These are phyloP conservation scores for Neurospora sp. DNA, from an alignment of 495 filamentous ascomycete genomes.

Conservation along the genomic window DNA sequence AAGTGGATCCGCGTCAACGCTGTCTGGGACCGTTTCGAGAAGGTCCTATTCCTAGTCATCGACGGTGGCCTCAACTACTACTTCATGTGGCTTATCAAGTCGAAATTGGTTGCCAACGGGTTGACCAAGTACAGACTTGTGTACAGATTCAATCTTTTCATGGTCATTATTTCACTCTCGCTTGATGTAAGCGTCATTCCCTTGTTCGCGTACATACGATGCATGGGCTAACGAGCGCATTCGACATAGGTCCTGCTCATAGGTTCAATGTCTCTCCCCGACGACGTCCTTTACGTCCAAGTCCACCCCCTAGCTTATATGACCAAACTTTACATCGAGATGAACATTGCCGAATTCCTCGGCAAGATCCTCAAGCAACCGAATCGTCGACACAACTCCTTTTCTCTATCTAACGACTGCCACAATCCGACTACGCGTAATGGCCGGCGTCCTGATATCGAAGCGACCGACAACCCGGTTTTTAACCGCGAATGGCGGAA, in stretches of 20 bases:
- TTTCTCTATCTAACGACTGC: background rate
- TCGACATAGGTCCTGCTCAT: slow-evolving; percentile 15
- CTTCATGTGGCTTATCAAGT: slow-evolving; percentile 37
- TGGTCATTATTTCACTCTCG: slow-evolving; percentile 37
- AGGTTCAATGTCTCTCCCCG: slow-evolving; percentile 19
- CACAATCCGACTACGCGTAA: background rate
- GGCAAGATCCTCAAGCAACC: slow-evolving; percentile 21
- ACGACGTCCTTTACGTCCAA: slow-evolving; percentile 34
- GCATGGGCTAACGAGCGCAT: background rate
- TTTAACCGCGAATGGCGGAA: slow-evolving; percentile 4
- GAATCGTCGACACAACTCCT: background rate
- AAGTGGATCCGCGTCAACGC: slow-evolving; percentile 26
- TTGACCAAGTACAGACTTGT: slow-evolving; percentile 39
- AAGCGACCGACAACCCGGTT: background rate
- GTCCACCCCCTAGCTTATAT: slow-evolving; percentile 42
- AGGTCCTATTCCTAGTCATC: slow-evolving; percentile 36
- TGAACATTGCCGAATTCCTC: slow-evolving; percentile 44
- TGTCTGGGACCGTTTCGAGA: slow-evolving; percentile 42
- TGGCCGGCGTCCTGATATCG: background rate
- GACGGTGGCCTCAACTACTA: slow-evolving; percentile 38
- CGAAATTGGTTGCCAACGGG: slow-evolving; percentile 35
- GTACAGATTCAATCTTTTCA: slow-evolving; percentile 39
- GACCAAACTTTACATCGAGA: slow-evolving; percentile 43
- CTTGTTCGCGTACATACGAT: background rate
- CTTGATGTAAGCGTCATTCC: slow-evolving; percentile 30